Conservation (phyloP, 2,329 filamentous ascomycete species). For the Colletotrichum musae region DNA sequence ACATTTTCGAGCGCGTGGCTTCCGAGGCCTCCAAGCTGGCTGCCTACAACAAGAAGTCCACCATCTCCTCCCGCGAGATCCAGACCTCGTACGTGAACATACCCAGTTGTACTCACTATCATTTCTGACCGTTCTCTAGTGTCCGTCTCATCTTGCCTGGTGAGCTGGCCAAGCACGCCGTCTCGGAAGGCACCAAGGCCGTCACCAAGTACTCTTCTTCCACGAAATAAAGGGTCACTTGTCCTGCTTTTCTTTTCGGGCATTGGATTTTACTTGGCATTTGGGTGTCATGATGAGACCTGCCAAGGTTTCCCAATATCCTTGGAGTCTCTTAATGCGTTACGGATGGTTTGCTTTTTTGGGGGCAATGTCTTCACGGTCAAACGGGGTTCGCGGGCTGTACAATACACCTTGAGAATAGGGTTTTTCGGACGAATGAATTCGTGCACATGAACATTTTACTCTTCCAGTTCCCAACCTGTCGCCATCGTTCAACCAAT, state of each 20-base stretch:
- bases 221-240: constrained; percentile 84
- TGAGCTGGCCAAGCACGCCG: constrained; percentile 99
- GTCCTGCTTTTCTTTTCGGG: constrained; percentile 73
- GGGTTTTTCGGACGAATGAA: constrained; percentile 72
- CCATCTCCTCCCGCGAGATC: constrained; percentile 99
- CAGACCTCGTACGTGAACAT: constrained; percentile 83
- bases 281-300: constrained; percentile 72
- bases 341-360: constrained; percentile 79
- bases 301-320: constrained; percentile 58
- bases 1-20: constrained; percentile 99
- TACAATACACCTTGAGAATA: constrained; percentile 79
- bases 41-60: constrained; percentile 99
- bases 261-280: constrained; percentile 70
- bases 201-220: constrained; percentile 99
- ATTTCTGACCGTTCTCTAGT: constrained; percentile 66
- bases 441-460: constrained; percentile 69
- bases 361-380: constrained; percentile 80
- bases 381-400: constrained; percentile 79
- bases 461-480: neutral
- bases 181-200: constrained; percentile 99
- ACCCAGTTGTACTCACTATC: too few relatives aligned
- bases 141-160: constrained; percentile 97
- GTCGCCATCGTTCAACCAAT: too few relatives aligned
- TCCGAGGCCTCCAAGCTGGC: constrained; percentile 99
- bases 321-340: constrained; percentile 78